These are phyloP conservation scores for Parathielavia hyrcaniae DNA, from an alignment of 495 filamentous ascomycete species.

Conservation along the genomic window DNA sequence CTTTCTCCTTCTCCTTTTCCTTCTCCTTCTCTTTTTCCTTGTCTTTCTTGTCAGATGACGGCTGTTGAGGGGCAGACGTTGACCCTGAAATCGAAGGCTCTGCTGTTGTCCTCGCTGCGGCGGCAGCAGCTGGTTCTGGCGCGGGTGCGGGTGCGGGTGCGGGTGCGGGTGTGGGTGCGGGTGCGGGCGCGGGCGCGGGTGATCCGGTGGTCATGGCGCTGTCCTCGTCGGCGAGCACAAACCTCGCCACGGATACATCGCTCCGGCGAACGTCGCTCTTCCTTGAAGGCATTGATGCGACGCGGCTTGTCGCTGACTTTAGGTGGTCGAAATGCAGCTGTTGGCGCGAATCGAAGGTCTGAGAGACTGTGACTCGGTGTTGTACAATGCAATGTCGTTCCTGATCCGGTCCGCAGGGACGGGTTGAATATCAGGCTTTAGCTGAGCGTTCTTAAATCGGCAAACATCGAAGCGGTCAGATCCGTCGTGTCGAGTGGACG, in stretches of 20 bases:
- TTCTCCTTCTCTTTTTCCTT: slow-evolving; percentile 29
- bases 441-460: background rate
- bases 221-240: slow-evolving; percentile 36
- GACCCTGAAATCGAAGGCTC: slow-evolving; percentile 11
- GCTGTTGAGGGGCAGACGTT: background rate
- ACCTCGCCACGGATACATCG: slow-evolving; percentile 41
- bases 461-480: slow-evolving; percentile 3
- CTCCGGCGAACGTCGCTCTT: slow-evolving; percentile 37
- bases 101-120: slow-evolving; percentile 17
- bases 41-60: slow-evolving; percentile 12
- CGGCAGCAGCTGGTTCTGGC: slow-evolving; percentile 20
- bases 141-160: slow-evolving; percentile 12
- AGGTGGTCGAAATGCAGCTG: background rate
- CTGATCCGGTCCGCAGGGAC: background rate
- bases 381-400: background rate
- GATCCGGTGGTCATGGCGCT: slow-evolving; percentile 23
- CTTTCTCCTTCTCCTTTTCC: slow-evolving; percentile 28
- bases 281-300: slow-evolving; percentile 34
- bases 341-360: background rate
- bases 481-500: slow-evolving; percentile 10
- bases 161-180: slow-evolving; percentile 12
- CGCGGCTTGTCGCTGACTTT: background rate
- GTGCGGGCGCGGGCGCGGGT: slow-evolving; percentile 18
- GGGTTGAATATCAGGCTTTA: background rate
- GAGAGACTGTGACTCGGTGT: background rate